Conservation (phyloP, 1,284 basidiomycete genomes). For the Malassezia dermatis region DNA sequence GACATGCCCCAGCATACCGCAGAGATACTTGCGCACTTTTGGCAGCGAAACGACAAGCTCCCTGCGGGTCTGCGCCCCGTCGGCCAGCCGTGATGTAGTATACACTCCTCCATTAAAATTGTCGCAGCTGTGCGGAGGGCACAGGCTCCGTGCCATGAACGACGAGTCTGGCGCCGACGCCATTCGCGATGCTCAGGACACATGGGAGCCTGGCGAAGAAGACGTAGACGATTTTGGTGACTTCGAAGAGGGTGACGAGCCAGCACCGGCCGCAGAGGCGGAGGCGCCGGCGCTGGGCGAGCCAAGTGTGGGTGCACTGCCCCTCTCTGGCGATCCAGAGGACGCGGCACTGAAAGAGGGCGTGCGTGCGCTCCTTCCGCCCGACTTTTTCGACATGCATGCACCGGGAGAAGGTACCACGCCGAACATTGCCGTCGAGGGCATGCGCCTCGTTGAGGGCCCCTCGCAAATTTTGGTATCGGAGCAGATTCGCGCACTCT, state of each 20-base stretch:
- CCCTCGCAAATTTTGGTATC: conserved; percentile 29
- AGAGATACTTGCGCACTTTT: conserved; percentile 73
- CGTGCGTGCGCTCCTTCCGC: neutral
- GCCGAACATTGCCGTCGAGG: conserved; percentile 10
- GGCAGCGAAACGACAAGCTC: conserved; percentile 68
- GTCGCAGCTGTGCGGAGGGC: neutral
- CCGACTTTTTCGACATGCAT: conserved; percentile 1
- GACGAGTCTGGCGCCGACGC: neutral
- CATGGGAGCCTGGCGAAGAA: neutral
- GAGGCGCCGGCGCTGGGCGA: neutral
- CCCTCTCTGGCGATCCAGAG: neutral
- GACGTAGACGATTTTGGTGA: conserved; percentile 36
- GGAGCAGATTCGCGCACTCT: conserved; percentile 10
- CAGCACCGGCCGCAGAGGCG: neutral
- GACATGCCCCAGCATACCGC: conserved; percentile 52
- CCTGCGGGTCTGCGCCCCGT: conserved; percentile 26
- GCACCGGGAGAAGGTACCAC: neutral
- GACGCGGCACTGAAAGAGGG: neutral
- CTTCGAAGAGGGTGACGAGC: conserved; percentile 24
- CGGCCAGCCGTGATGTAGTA: conserved; percentile 13
- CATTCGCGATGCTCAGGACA: neutral
- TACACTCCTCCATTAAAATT: conserved; percentile 4
- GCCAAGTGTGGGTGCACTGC: neutral
- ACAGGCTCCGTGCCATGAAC: neutral
- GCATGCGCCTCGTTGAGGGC: conserved; percentile 30